Percentiles rank a stretch among this genome's conserved stretches.
Conservation (phyloP, 2,329 filamentous ascomycete species). For the Colletotrichum incanum region DNA sequence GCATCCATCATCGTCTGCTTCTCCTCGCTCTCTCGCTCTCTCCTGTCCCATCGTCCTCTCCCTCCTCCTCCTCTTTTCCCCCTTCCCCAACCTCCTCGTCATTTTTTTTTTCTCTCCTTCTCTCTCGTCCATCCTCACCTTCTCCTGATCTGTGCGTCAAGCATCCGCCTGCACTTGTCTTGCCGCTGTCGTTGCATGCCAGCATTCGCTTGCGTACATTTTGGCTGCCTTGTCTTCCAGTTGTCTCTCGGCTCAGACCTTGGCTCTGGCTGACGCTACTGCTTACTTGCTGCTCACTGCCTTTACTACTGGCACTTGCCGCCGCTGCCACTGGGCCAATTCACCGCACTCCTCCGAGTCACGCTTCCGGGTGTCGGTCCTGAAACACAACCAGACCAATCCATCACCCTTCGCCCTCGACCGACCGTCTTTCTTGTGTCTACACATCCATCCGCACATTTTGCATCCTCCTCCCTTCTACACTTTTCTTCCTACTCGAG, state of each 20-base stretch:
- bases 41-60: constrained; percentile 23
- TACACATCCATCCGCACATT: constrained; percentile 15
- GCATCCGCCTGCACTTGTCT: constrained; percentile 22
- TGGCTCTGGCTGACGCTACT: constrained; percentile 29
- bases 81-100: constrained; percentile 37
- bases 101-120: neutral
- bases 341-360: constrained; percentile 42
- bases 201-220: constrained; percentile 27
- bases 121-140: neutral
- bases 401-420: constrained; percentile 33
- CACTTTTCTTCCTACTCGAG: constrained; percentile 11
- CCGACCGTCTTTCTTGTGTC: constrained; percentile 17
- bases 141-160: constrained; percentile 25
- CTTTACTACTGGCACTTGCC: neutral
- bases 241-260: constrained; percentile 20
- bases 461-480: constrained; percentile 16
- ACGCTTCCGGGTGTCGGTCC: constrained; percentile 42
- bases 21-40: constrained; percentile 20
- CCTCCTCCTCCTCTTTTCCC: constrained; percentile 12
- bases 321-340: constrained; percentile 28
- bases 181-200: constrained; percentile 22
- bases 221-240: constrained; percentile 10
- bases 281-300: constrained; percentile 1
- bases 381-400: constrained; percentile 42
- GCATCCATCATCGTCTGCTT: constrained; percentile 37